A percentile compares a stretch with the other conserved stretches of the same genome.
Evolutionary conservation across 148 eudicot genomes (phyloP).

Genomic region (Amaranthus palmeri): DNA sequence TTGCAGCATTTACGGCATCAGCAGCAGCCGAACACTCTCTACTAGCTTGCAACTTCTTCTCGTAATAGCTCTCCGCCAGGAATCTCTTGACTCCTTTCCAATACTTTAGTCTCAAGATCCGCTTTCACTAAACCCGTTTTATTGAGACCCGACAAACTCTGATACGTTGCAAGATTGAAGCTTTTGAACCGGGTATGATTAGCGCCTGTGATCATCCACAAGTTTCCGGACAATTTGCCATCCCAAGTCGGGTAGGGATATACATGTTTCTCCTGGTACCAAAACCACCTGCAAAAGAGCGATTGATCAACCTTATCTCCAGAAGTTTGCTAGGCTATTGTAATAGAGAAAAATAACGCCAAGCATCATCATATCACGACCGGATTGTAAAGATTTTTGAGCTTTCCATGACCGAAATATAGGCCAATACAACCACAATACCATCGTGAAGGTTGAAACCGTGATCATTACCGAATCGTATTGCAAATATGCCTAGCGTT

Average conservation of each 20-base stretch:
- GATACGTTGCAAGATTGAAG: slow-evolving; percentile 55
- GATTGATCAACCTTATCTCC: background rate
- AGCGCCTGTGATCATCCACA: slow-evolving; percentile 86
- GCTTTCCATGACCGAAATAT: too few species aligned
- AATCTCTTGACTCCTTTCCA: slow-evolving; percentile 57
- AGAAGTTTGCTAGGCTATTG: too few species aligned
- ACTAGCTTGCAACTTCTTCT: slow-evolving; percentile 73
- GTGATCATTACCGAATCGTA: too few species aligned
- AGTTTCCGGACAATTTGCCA: slow-evolving; percentile 36
- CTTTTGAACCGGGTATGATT: slow-evolving; percentile 46
- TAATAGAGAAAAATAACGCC: too few species aligned
- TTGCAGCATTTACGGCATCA: slow-evolving; percentile 67
- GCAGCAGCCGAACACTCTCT: slow-evolving; percentile 53
- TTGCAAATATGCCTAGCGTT: too few species aligned
- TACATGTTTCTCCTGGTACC: slow-evolving; percentile 59
- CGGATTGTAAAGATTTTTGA: too few species aligned
- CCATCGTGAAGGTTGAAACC: too few species aligned
- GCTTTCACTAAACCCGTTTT: slow-evolving; percentile 17
- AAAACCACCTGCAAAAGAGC: slow-evolving; percentile 46
- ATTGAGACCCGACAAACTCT: slow-evolving; percentile 46
- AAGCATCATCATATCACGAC: too few species aligned
- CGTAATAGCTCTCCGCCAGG: slow-evolving; percentile 64
- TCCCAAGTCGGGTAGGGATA: slow-evolving; percentile 72
- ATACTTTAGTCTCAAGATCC: slow-evolving; percentile 32
- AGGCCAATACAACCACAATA: too few species aligned